Evolutionary conservation across 768 basidiomycete species (phyloP).

Genomic region (Hebeloma cylindrosporum): DNA sequence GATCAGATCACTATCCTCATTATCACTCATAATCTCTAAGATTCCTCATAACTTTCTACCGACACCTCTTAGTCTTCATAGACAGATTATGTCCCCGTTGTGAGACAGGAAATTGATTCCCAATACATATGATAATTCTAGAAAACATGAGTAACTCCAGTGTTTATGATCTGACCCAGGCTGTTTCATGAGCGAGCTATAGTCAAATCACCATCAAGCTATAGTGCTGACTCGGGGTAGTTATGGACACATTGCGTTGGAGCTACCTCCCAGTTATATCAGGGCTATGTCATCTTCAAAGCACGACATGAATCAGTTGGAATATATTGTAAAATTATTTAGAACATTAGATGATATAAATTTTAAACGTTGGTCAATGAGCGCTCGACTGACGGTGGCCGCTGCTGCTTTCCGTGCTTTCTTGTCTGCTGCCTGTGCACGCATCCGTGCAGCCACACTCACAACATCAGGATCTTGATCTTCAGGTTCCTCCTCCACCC

Average conservation of each 20-base stretch:
- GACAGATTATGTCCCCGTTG: background rate
- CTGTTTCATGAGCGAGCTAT: background rate
- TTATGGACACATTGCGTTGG: too few relatives aligned
- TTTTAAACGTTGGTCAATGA: too few relatives aligned
- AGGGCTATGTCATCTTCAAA: too few relatives aligned
- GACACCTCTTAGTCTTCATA: background rate
- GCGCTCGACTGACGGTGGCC: too few relatives aligned
- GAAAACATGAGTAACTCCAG: background rate
- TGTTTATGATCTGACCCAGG: background rate
- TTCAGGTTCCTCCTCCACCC: background rate
- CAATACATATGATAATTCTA: background rate
- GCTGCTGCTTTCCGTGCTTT: background rate
- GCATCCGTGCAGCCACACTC: slow-evolving; percentile 4
- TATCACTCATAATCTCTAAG: slow-evolving; percentile 6
- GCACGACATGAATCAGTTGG: too few relatives aligned
- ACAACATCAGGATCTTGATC: background rate
- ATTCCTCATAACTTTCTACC: slow-evolving; percentile 1
- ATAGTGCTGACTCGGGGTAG: too few relatives aligned
- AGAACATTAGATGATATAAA: too few relatives aligned
- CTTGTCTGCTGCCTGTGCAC: slow-evolving; percentile 5
- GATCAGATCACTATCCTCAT: slow-evolving; percentile 1
- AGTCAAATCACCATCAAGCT: background rate
- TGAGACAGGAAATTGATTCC: background rate
- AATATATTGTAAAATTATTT: too few relatives aligned
- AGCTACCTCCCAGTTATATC: too few relatives aligned